Evolutionary conservation across 2,329 filamentous ascomycete species (phyloP), one percentile per base, ranked within the genome.

Genomic region (Talaromyces sp.): DNA sequence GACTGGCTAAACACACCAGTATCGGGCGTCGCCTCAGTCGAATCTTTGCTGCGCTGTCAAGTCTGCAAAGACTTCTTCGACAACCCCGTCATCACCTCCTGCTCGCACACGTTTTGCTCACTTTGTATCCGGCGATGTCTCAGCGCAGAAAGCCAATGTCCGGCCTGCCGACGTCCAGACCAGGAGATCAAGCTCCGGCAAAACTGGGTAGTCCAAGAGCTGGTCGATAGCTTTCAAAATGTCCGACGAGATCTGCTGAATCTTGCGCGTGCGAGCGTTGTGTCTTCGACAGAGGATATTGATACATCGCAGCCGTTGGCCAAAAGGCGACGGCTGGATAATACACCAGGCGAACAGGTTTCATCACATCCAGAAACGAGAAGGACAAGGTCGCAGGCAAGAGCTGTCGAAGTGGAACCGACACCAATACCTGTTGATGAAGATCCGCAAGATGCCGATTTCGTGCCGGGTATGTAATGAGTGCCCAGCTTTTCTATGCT

Each of bases 11-110:
- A 70, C 47, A 81, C 80, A 49, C 79, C 80, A 51, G 73, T 82
- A 59, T 71, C 73, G 15, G 66, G 72, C 36, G 71, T 81, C 49
- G 72, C 75, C 61, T 76, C 75, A 54, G 70, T 99, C 65, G 95
- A 99, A 71, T 87, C 89, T 63, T 87, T 92, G 3, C 82, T 99
- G 22, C 91, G 95, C 68, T 99, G 95, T 77, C 91, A 98, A 76
- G 90, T 99, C 63, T 99, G 95, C 85, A 98, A 98, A 74, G 96
- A 99, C 75, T 96, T 98, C 77, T 98, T 91, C 79, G 87, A 87
- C 64, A 96, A 92, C 57, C 95, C 95, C 0, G 95, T 99, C 85
- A 88, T 97, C 65, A 99, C 95, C 0, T 90, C 91, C 1, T 99
- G 95, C 78, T 90, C 87, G 59, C 95, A 99, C 73, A 98, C 95